These are phyloP conservation scores for Saturnispora besseyi DNA, from an alignment of 805 yeast species.

Conservation along the genomic window DNA sequence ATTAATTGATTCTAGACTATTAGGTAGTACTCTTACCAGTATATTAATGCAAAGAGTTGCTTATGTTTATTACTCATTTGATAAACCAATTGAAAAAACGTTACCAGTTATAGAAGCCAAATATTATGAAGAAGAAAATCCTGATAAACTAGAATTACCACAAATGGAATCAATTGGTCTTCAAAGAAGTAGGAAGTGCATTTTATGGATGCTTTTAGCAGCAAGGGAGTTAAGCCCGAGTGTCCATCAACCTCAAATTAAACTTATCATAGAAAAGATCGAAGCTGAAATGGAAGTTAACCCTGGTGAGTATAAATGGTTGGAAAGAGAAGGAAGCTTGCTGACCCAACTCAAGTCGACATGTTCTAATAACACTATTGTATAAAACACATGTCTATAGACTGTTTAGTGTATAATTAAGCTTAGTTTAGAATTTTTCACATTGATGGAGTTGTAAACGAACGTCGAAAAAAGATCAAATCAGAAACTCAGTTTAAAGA, in stretches of 20 bases:
- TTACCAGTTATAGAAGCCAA: slow-evolving; percentile 1
- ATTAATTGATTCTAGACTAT: slow-evolving; percentile 35
- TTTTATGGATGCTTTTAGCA: slow-evolving; percentile 68
- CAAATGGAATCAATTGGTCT: slow-evolving; percentile 40
- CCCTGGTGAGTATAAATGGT: slow-evolving; percentile 16
- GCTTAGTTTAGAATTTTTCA: neutral
- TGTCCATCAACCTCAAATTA: slow-evolving; percentile 21
- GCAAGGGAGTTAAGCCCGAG: slow-evolving; percentile 56
- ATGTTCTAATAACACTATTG: neutral
- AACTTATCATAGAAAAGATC: slow-evolving; percentile 18
- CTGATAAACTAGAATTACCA: slow-evolving; percentile 25
- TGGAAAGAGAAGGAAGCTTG: slow-evolving; percentile 21
- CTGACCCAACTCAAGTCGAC: slow-evolving; percentile 16
- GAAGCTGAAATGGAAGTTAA: slow-evolving; percentile 11
- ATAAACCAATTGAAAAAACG: slow-evolving; percentile 14
- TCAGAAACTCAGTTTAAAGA: neutral
- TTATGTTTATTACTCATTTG: slow-evolving; percentile 23
- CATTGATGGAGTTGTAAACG: neutral
- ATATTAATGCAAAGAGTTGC: slow-evolving; percentile 32
- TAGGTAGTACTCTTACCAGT: slow-evolving; percentile 37
- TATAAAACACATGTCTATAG: neutral
- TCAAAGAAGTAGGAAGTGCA: slow-evolving; percentile 61
- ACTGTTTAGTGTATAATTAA: neutral
- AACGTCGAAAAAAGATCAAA: neutral
- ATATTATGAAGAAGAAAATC: slow-evolving; percentile 31